phyloP scores from a whole-genome alignment of 495 filamentous ascomycete genomes.

The Penicillium chermesinum region DNA sequence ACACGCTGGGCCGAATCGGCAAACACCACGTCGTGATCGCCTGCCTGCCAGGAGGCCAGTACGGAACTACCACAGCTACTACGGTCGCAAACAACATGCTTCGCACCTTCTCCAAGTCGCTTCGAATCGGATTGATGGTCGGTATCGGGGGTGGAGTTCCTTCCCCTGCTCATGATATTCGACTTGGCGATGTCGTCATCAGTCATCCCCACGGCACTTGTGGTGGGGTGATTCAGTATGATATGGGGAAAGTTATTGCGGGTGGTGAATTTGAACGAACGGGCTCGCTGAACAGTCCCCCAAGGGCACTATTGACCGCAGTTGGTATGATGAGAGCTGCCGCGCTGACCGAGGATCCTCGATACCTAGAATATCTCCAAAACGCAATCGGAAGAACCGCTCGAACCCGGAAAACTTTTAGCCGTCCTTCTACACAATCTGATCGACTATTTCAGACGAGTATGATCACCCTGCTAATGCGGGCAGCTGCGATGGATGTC shows the following conservation, averaged over 20 bases:
- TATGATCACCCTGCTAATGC: slow-evolving; percentile 1
- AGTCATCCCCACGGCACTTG: slow-evolving; percentile 15
- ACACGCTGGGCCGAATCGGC: slow-evolving; percentile 38
- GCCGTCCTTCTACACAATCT: not conserved
- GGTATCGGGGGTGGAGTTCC: slow-evolving; percentile 12
- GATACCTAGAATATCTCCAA: slow-evolving; percentile 15
- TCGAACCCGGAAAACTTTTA: slow-evolving; percentile 14
- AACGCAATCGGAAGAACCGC: slow-evolving; percentile 14
- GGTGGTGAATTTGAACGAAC: slow-evolving; percentile 37
- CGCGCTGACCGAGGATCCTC: slow-evolving; percentile 8
- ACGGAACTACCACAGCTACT: slow-evolving; percentile 36
- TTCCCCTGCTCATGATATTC: slow-evolving; percentile 10
- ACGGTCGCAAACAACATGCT: slow-evolving; percentile 36
- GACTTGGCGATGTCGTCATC: slow-evolving; percentile 16
- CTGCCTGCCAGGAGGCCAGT: slow-evolving; percentile 33
- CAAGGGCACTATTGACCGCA: slow-evolving; percentile 21
- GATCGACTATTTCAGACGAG: slow-evolving; percentile 1
- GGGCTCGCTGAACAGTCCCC: slow-evolving; percentile 27
- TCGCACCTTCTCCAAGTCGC: slow-evolving; percentile 16
- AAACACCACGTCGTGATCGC: slow-evolving; percentile 41
- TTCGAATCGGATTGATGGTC: slow-evolving; percentile 13
- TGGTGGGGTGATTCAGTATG: slow-evolving; percentile 9
- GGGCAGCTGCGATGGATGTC: not conserved
- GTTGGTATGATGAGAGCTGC: slow-evolving; percentile 20
- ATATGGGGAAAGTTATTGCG: slow-evolving; percentile 7